These are phyloP conservation scores for Fusarium scirpi DNA, from an alignment of 2,329 filamentous ascomycete genomes.

Conservation along the genomic window DNA sequence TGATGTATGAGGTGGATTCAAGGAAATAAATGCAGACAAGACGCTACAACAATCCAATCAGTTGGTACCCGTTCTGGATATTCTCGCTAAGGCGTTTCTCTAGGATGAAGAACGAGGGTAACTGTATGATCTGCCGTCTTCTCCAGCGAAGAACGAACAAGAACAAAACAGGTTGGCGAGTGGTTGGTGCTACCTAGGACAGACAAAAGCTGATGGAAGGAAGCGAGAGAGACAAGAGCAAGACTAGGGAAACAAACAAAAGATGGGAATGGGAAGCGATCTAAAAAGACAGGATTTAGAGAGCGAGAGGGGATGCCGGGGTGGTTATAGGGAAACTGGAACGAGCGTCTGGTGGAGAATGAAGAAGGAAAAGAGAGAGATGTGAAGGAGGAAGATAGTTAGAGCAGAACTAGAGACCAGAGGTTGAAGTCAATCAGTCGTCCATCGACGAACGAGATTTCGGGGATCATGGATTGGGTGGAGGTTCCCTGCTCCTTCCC, in stretches of 20 bases:
- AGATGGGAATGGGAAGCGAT: constrained; percentile 24
- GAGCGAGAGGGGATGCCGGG: constrained; percentile 25
- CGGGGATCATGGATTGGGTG: constrained; percentile 38
- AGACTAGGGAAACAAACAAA: constrained; percentile 35
- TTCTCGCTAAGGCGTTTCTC: constrained; percentile 8
- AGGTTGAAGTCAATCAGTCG: constrained; percentile 31
- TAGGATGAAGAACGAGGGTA: constrained; percentile 40
- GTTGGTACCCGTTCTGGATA: not conserved
- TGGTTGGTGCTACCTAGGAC: constrained; percentile 17
- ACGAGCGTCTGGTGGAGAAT: constrained; percentile 44
- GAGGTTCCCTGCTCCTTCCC: constrained; percentile 37
- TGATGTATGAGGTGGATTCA: constrained; percentile 35
- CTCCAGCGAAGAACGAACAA: constrained; percentile 37
- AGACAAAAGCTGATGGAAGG: constrained; percentile 18
- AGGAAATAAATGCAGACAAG: constrained; percentile 38
- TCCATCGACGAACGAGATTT: constrained; percentile 40
- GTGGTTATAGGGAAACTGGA: constrained; percentile 43
- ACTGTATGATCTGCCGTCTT: constrained; percentile 30
- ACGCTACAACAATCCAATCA: constrained; percentile 27
- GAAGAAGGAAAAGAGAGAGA: constrained; percentile 32
- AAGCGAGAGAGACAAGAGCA: constrained; percentile 33
- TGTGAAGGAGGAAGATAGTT: constrained; percentile 6
- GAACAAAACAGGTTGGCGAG: constrained; percentile 19
- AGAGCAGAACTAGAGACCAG: constrained; percentile 18
- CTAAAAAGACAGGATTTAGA: constrained; percentile 24